phyloP scores from a whole-genome alignment of 2,329 filamentous ascomycete species.

The Neofusicoccum umdonicola region DNA sequence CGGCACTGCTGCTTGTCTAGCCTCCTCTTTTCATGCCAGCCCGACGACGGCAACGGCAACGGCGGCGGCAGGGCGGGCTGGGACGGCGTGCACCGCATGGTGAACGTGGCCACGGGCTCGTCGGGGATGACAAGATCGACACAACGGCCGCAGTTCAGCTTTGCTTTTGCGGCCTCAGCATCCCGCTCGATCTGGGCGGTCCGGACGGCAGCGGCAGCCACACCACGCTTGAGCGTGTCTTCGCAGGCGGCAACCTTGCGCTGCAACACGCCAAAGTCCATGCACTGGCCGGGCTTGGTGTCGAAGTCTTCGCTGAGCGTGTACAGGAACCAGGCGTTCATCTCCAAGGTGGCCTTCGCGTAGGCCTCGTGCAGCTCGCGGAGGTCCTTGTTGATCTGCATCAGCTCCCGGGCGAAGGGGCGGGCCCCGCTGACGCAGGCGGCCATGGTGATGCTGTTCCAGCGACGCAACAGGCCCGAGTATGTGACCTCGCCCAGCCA shows the following conservation, averaged over 20 bases:
- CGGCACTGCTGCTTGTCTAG: constrained; percentile 8
- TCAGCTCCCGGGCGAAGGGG: constrained; percentile 7
- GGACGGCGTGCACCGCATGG: not conserved
- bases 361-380: constrained; percentile 12
- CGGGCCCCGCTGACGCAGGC: constrained; percentile 12
- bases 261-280: constrained; percentile 8
- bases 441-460: constrained; percentile 14
- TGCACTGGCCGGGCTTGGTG: constrained; percentile 9
- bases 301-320: constrained; percentile 8
- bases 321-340: constrained; percentile 14
- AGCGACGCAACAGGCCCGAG: constrained; percentile 10
- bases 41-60: not conserved
- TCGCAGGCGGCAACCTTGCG: constrained; percentile 12
- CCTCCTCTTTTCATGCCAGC: constrained; percentile 11
- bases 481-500: constrained; percentile 9
- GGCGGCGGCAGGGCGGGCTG: not conserved
- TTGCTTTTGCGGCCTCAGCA: constrained; percentile 12
- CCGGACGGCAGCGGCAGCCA: constrained; percentile 2
- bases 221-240: constrained; percentile 5
- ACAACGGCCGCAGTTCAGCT: not conserved
- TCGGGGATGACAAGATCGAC: not conserved
- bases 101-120: not conserved
- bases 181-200: constrained; percentile 5
- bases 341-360: constrained; percentile 11
- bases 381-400: constrained; percentile 14